A percentile compares a stretch with the other conserved stretches of the same genome.
These are phyloP conservation scores for Selenicereus undatus DNA, from an alignment of 148 eudicot species.

Conservation along the genomic window DNA sequence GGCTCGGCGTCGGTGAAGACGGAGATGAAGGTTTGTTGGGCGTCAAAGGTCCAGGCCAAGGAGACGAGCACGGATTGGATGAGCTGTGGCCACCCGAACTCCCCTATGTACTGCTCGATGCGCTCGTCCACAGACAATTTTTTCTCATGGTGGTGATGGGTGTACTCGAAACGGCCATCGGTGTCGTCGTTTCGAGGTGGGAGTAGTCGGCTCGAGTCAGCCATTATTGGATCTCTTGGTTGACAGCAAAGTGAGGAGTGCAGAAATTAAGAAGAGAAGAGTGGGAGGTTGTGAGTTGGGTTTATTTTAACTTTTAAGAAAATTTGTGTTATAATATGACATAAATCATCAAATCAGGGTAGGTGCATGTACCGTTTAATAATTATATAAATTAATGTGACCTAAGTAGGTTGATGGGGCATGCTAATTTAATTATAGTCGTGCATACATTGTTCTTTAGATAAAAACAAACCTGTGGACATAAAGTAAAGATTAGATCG, in stretches of 20 bases:
- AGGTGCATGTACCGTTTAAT: too few relatives aligned
- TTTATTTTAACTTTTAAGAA: too few relatives aligned
- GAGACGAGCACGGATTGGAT: conserved; percentile 49
- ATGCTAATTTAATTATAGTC: too few relatives aligned
- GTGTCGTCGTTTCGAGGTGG: not conserved
- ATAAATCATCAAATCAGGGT: too few relatives aligned
- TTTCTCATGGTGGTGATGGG: not conserved
- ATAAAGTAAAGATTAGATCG: too few relatives aligned
- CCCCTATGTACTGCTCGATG: conserved; percentile 52
- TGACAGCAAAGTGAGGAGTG: not conserved
- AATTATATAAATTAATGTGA: too few relatives aligned
- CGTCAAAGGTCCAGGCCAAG: conserved; percentile 62
- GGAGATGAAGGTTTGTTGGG: conserved; percentile 70
- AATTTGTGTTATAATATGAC: too few relatives aligned
- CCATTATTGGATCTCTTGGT: not conserved
- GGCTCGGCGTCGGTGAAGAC: conserved; percentile 65
- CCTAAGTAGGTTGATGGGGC: too few relatives aligned
- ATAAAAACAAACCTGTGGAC: too few relatives aligned
- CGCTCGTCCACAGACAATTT: conserved; percentile 28
- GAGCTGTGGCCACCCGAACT: conserved; percentile 52
- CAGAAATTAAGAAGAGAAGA: not conserved
- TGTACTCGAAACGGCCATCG: not conserved
- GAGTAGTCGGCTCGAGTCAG: not conserved
- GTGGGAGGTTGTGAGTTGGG: not conserved
- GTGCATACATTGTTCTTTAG: too few relatives aligned